Conservation (phyloP, 1,284 basidiomycete species). For the Singerocomus rubriflavus region DNA sequence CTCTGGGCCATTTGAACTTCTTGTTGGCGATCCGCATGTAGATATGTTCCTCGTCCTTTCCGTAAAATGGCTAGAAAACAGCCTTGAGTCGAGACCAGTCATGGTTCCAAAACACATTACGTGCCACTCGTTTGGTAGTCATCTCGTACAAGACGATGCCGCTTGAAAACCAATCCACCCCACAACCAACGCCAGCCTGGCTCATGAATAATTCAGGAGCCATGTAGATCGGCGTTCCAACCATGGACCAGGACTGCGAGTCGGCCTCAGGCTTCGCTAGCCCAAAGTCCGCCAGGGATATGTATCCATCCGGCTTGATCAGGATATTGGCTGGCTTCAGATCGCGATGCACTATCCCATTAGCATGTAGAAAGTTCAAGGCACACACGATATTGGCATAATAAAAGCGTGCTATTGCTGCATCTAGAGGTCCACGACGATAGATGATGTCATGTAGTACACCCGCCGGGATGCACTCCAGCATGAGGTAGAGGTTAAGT, state of each 20-base stretch:
- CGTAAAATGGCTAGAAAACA: conserved; percentile 35
- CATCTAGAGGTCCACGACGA: conserved; percentile 31
- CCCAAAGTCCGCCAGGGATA: conserved; percentile 76
- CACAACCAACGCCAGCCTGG: conserved; percentile 46
- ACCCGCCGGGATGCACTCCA: conserved; percentile 46
- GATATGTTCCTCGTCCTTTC: conserved; percentile 22
- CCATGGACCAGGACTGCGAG: conserved; percentile 27
- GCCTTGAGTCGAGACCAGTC: neutral
- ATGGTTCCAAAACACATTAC: conserved; percentile 16
- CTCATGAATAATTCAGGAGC: conserved; percentile 62
- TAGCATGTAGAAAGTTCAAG: conserved; percentile 68
- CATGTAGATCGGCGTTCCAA: conserved; percentile 68
- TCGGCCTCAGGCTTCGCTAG: conserved; percentile 46
- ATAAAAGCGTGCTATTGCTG: conserved; percentile 44
- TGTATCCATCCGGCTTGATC: conserved; percentile 56
- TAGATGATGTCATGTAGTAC: conserved; percentile 40
- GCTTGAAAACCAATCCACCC: conserved; percentile 76
- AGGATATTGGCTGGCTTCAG: conserved; percentile 85
- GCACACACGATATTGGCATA: conserved; percentile 63
- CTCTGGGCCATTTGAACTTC: conserved; percentile 36
- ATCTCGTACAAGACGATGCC: conserved; percentile 78
- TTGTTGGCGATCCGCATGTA: conserved; percentile 25
- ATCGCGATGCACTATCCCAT: conserved; percentile 80
- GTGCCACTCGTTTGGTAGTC: conserved; percentile 55
- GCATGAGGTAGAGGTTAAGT: conserved; percentile 45